Percentiles rank a stretch among this genome's conserved stretches.
Evolutionary conservation across 805 yeast genomes (phyloP).

Genomic region (Kazachstania viticola): DNA sequence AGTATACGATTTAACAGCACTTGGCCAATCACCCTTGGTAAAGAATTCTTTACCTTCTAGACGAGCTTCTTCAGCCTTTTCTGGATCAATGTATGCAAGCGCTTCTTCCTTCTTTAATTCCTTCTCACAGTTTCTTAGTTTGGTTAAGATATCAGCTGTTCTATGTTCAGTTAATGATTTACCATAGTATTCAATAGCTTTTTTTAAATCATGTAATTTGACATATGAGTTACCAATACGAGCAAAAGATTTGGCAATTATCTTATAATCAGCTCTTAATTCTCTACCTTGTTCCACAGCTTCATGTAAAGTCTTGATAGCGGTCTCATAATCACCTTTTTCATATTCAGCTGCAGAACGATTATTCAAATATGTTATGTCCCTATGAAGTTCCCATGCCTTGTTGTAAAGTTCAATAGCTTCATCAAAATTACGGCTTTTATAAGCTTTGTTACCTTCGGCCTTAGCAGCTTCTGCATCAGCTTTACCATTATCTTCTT

Average conservation of each 20-base stretch:
- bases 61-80: conserved; percentile 90
- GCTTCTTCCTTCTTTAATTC: conserved; percentile 70
- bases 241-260: conserved; percentile 86
- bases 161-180: conserved; percentile 94
- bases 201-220: conserved; percentile 59
- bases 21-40: conserved; percentile 91
- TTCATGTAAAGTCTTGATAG: conserved; percentile 64
- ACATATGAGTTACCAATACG: conserved; percentile 77
- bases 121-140: conserved; percentile 80
- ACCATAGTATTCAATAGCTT: conserved; percentile 71
- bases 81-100: conserved; percentile 74
- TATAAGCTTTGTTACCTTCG: conserved; percentile 79
- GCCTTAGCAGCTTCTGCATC: conserved; percentile 65
- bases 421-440: conserved; percentile 78
- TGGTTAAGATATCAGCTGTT: conserved; percentile 83
- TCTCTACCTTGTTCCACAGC: conserved; percentile 90
- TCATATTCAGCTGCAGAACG: conserved; percentile 97
- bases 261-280: conserved; percentile 79
- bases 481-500: conserved; percentile 28
- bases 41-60: conserved; percentile 81
- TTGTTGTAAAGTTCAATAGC: conserved; percentile 78
- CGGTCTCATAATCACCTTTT: conserved; percentile 81
- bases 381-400: conserved; percentile 75
- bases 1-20: conserved; percentile 84
- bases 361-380: conserved; percentile 89